Conservation (phyloP, 192 early-diverging fungal species). For the Dissophora ornata region DNA sequence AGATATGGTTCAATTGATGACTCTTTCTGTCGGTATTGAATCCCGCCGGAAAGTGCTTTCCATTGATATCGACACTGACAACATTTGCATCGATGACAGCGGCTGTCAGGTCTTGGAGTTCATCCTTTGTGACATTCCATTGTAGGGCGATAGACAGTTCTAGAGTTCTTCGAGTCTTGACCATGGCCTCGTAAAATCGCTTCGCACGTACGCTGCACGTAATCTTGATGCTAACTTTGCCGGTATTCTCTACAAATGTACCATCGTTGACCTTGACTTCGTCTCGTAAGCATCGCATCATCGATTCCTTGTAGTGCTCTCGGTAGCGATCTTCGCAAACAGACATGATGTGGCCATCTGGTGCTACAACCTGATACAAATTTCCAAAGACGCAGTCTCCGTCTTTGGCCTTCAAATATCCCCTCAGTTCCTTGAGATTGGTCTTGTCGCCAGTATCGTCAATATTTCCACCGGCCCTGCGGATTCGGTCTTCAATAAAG, state of each 20-base stretch:
- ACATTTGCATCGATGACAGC: constrained; percentile 4
- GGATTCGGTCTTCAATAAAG: not conserved
- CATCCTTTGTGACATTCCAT: not conserved
- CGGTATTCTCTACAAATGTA: not conserved
- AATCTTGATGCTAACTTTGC: not conserved
- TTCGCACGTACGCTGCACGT: not conserved
- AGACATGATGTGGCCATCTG: constrained; percentile 8
- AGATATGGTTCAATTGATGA: not conserved
- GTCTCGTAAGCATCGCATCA: not conserved
- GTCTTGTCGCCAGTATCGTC: not conserved
- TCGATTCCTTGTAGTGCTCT: not conserved
- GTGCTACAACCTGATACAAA: not conserved
- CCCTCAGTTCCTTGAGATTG: not conserved
- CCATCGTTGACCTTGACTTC: constrained; percentile 2
- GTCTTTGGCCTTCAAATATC: not conserved
- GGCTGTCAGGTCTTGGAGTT: not conserved
- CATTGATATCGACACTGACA: not conserved
- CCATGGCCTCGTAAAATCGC: not conserved
- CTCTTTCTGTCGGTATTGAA: no score
- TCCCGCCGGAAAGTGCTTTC: not conserved
- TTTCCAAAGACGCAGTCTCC: constrained; percentile 1
- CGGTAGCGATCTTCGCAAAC: constrained; percentile 3
- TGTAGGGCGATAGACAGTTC: not conserved
- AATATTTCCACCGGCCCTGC: no score
- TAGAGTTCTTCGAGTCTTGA: not conserved